These are phyloP conservation scores for Ustilago cynodontis DNA, from an alignment of 1,284 basidiomycete genomes.

Conservation along the genomic window DNA sequence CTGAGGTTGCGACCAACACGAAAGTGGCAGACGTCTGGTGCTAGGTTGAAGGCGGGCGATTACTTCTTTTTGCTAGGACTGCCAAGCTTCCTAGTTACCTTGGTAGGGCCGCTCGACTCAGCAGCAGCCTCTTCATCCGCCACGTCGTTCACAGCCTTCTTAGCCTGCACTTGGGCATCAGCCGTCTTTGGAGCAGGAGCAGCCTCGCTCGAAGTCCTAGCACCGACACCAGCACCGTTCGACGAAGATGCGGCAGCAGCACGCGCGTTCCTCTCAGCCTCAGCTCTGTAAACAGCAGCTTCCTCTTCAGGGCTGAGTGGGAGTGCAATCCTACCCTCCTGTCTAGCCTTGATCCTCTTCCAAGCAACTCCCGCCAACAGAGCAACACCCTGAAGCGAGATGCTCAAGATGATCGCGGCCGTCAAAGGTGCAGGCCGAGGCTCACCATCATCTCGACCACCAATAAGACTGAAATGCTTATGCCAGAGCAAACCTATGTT, in stretches of 20 bases:
- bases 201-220: neutral
- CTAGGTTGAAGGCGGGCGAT: neutral
- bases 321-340: constrained; percentile 56
- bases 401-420: constrained; percentile 56
- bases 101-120: constrained; percentile 43
- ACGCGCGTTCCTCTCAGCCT: constrained; percentile 35
- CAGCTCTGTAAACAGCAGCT: constrained; percentile 41
- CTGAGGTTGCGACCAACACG: too few species aligned
- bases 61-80: constrained; percentile 42
- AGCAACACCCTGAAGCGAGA: constrained; percentile 51
- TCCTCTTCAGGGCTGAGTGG: constrained; percentile 53
- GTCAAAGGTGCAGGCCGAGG: constrained; percentile 54
- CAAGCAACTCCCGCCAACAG: constrained; percentile 54
- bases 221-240: neutral
- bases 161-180: constrained; percentile 6
- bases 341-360: constrained; percentile 51
- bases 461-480: constrained; percentile 48
- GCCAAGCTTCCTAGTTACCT: constrained; percentile 46
- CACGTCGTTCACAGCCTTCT: constrained; percentile 23
- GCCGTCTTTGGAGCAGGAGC: neutral
- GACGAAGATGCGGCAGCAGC: constrained; percentile 15
- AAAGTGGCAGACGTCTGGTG: too few species aligned
- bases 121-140: constrained; percentile 41
- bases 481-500: constrained; percentile 59
- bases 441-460: constrained; percentile 41